Conservation (phyloP, 2,329 filamentous ascomycete species). For the Uncinocarpus reesii region DNA sequence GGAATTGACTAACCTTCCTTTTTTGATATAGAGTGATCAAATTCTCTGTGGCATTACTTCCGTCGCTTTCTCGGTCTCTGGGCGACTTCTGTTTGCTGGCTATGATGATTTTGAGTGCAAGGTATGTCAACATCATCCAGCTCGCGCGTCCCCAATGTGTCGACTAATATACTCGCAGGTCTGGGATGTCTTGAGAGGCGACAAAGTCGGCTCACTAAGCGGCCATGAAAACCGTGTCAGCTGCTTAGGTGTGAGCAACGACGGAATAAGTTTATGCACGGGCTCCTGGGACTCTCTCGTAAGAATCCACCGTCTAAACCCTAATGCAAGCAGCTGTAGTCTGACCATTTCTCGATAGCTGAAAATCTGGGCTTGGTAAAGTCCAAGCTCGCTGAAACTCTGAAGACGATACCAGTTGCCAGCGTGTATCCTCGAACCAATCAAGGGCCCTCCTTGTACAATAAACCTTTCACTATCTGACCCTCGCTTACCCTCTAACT, state of each 20-base stretch:
- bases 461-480: background rate
- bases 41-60: conserved; percentile 97
- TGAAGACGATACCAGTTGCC: background rate
- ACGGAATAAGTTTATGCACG: conserved; percentile 97
- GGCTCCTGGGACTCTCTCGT: conserved; percentile 99
- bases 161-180: conserved; percentile 52
- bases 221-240: conserved; percentile 98
- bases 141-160: background rate
- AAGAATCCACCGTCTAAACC: conserved; percentile 37
- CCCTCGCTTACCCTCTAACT: background rate
- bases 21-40: conserved; percentile 69
- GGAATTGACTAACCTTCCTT: conserved; percentile 13
- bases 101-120: conserved; percentile 99
- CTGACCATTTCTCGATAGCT: conserved; percentile 44
- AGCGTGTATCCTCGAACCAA: conserved; percentile 3
- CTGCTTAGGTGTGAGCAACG: conserved; percentile 96
- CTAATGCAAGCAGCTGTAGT: conserved; percentile 6
- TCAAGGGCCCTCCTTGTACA: conserved; percentile 11
- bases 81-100: conserved; percentile 85
- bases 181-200: conserved; percentile 92
- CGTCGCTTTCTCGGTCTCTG: conserved; percentile 94
- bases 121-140: conserved; percentile 45
- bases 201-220: conserved; percentile 92
- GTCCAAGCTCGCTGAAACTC: background rate
- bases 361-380: conserved; percentile 76